A percentile compares a stretch with the other conserved stretches of the same genome.
phyloP scores from a whole-genome alignment of 78 protist species.

The Dictyostelium intermedium region DNA sequence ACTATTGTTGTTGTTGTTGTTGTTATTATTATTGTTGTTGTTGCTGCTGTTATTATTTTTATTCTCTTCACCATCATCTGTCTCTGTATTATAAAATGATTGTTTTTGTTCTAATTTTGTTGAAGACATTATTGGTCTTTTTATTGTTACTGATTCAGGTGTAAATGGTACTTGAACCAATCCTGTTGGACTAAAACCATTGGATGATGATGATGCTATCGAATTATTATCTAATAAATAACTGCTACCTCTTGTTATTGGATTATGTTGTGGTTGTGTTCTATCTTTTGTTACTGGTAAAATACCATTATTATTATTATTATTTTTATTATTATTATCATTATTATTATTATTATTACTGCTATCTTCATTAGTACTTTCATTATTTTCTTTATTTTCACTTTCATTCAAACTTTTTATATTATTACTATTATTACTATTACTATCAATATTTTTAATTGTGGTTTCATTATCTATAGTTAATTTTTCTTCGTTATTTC shows the following conservation, averaged over 20 bases:
- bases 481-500: background rate
- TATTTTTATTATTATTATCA: too few species aligned
- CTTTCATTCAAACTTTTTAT: too few species aligned
- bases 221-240: background rate
- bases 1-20: background rate
- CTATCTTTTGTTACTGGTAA: background rate
- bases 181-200: background rate
- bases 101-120: conserved; percentile 2
- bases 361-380: too few species aligned
- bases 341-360: too few species aligned
- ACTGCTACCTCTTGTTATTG: background rate
- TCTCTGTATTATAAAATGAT: background rate
- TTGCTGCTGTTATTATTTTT: background rate
- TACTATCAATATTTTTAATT: too few species aligned
- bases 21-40: background rate
- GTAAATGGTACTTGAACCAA: background rate
- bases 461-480: too few species aligned
- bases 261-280: background rate
- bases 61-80: background rate
- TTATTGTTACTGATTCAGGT: background rate
- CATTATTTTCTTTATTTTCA: too few species aligned
- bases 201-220: conserved; percentile 11
- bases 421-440: too few species aligned
- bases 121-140: conserved; percentile 6
- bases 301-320: too few species aligned